Base-by-base conservation (phyloP, 345 rosid species). In the Eutrema japonicum region DNA sequence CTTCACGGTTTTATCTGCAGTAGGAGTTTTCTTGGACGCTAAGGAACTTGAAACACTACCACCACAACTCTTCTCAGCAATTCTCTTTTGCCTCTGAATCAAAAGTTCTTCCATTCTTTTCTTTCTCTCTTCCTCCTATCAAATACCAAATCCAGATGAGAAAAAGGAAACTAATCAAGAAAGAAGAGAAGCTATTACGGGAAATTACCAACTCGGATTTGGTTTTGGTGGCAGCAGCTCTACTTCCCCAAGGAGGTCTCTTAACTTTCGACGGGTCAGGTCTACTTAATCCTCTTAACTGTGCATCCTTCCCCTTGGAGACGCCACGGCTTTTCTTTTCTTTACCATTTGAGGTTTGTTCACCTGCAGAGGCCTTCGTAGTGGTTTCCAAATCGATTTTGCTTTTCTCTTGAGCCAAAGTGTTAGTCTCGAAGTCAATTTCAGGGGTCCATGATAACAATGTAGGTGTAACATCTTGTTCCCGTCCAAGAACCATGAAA, bases 61-160 rank as follows among this genome's bases (percentile, higher is more conserved):
- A 26, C 78, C 74, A 53, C 84, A 48, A 77, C 96, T 90, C 87
- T 91, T 92, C 82, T 85, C 96, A 30, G 99, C 89, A 49, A 95
- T 95, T 81, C 99, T 90, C 86, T 86, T 90, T 84, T 90, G 97
- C 50, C 99, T 86, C 76, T 88, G 90, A 71, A 85, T 68, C 59
- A 75, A 43, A 74, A 87, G 78, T 78, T 88, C 96, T 82, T 90
- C 97, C 85, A 65, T 85, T 83, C 88, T 88, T 85, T 78, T 95
- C 72, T 82, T 85, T 12, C 76, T 88, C 74, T 88, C 92, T 81
- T 95, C 96, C 83, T 95, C 99, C 99, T 95, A 60, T 57, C 30
- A 72, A 60, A n/a, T 42, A 67, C 8, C 36, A 72, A 49, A 50
- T 12, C 40, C 46, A 66, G 32, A 37, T 71, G 14, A 64, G 77